Base-by-base conservation (phyloP, 2,329 filamentous ascomycete species). In the Ophiostoma sp. region DNA sequence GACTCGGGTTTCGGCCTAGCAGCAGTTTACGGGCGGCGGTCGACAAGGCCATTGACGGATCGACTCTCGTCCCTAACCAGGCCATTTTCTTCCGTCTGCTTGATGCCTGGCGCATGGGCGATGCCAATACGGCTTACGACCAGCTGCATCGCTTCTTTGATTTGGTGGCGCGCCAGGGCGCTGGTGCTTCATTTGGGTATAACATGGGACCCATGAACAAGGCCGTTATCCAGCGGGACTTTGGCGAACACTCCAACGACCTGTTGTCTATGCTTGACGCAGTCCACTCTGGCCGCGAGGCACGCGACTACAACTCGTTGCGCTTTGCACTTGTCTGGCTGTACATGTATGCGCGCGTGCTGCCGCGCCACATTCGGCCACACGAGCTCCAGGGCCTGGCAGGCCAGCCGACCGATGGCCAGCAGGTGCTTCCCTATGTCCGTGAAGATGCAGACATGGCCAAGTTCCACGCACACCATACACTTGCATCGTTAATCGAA, bases 311-410 rank as follows among this genome's bases (percentile, higher is more conserved):
- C 83, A 89, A 87, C 4, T 98, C 95, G 77, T 84, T 99, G 70
- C 98, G 97, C 78, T 98, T 96, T 79, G 92, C 93, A 41, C 86
- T 99, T 72, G 96, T 93, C 76, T 99, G 95, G 95, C 84, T 98
- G 2, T 96, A 96, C 76, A 93, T 97, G 77, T 96, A 97, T 75
- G 91, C 90, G 20, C 92, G 73, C 67, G 92, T 76, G 17, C 69
- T 70, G 52, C 73, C 73, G 27, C 70, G 90, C n/a, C 92, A 72
- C 68, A 93, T 76, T 23, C 73, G 73, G 7, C 71, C 73, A 7
- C 72, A 71, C 62, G 68, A 73, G 69, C 72, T 74, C 23, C 73
- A 73, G 64, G 73, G 73, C 8, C 70, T 74, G 20, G 71, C 69
- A 6, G 73, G 73, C 48, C 69, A 67, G 54, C 67, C 71, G n/a